Conservation (phyloP, 2,329 filamentous ascomycete species). For the Plenodomus lindquistii region DNA sequence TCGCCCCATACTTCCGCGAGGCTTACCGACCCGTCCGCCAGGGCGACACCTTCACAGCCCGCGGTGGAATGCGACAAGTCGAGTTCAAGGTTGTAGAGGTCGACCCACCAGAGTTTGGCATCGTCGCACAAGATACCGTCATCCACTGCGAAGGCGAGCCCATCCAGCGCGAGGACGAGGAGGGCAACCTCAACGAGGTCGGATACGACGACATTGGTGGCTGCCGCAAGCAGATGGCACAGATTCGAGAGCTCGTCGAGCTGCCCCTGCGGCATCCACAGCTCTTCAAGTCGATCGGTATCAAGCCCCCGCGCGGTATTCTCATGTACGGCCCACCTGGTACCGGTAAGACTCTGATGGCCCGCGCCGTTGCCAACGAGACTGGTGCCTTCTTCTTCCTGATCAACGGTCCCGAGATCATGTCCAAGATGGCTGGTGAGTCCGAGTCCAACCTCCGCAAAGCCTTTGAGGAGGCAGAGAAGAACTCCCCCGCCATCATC, state of each 20-base stretch:
- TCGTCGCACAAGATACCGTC: constrained; percentile 97
- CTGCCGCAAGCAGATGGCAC: constrained; percentile 99
- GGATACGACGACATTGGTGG: constrained; percentile 99
- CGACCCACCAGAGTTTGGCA: constrained; percentile 96
- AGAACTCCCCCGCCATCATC: constrained; percentile 98
- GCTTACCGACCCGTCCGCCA: constrained; percentile 96
- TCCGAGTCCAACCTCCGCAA: constrained; percentile 98
- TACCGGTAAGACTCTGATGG: constrained; percentile 99
- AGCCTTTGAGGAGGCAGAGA: constrained; percentile 99
- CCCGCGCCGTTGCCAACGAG: constrained; percentile 97
- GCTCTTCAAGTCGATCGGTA: constrained; percentile 99
- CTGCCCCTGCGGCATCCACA: constrained; percentile 94
- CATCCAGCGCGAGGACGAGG: constrained; percentile 97
- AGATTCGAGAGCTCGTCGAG: constrained; percentile 98
- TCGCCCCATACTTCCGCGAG: constrained; percentile 99
- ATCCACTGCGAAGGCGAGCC: constrained; percentile 98
- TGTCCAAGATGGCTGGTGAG: constrained; percentile 99
- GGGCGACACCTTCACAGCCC: constrained; percentile 95
- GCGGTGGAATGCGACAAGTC: constrained; percentile 97
- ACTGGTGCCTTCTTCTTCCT: constrained; percentile 99
- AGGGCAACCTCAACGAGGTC: constrained; percentile 98
- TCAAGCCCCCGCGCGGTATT: constrained; percentile 98
- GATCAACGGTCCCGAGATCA: constrained; percentile 99
- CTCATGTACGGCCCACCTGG: constrained; percentile 91
- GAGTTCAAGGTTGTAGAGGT: constrained; percentile 99